A percentile compares a stretch with the other conserved stretches of the same genome.
phyloP scores from a whole-genome alignment of 73 alveolate genomes.

The Paramecium sonneborni region DNA sequence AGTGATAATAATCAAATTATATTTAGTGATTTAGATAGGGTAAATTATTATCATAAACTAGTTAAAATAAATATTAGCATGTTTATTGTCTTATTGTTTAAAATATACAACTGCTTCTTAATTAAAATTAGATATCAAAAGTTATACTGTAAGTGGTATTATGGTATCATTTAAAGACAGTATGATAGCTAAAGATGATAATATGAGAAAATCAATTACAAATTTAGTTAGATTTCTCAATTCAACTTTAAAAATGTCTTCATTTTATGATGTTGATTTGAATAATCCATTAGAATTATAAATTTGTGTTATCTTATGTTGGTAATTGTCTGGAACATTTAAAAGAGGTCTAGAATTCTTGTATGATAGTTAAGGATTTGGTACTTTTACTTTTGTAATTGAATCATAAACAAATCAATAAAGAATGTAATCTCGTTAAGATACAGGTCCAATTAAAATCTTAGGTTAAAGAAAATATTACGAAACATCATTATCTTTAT shows the following conservation, averaged over 20 bases:
- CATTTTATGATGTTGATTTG: conserved; percentile 7
- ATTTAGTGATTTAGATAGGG: conserved; percentile 45
- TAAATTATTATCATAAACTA: neutral
- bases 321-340: conserved; percentile 24
- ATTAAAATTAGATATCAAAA: conserved; percentile 30
- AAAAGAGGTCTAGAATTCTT: conserved; percentile 41
- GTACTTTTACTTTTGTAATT: conserved; percentile 13
- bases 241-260: neutral
- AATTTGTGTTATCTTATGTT: neutral
- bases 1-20: conserved; percentile 6
- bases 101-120: neutral
- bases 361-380: conserved; percentile 37
- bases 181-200: conserved; percentile 11
- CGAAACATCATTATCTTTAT: conserved; percentile 27
- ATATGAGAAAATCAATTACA: neutral
- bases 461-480: conserved; percentile 33
- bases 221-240: neutral
- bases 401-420: neutral
- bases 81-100: conserved; percentile 35
- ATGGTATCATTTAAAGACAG: conserved; percentile 18
- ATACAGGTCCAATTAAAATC: conserved; percentile 23
- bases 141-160: neutral
- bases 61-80: conserved; percentile 31
- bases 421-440: neutral
- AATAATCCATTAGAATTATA: conserved; percentile 34